Evolutionary conservation across 495 filamentous ascomycete species (phyloP), one percentile per base, ranked within the genome.

Genomic region (Halenospora varia): DNA sequence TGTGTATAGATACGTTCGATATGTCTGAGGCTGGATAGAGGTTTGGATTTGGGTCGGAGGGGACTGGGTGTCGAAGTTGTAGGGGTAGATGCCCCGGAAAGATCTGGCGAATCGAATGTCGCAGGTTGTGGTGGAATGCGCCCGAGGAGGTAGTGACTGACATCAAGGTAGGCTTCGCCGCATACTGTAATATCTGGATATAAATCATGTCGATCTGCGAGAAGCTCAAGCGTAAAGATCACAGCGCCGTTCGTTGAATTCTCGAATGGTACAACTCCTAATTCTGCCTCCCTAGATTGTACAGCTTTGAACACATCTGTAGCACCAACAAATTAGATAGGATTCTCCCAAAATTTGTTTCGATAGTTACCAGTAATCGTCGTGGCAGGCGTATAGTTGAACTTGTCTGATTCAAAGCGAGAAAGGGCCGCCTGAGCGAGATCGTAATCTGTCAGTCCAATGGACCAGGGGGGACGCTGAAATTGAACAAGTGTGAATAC

Each of bases 191-290:
- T 78, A 63, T 89, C 82, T 17, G 76, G 75, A 66, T 84, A 89
- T 25, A 66, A 62, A 53, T 66, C 63, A 23, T 73, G 68, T 29
- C 87, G 78, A 71, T 96, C 91, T 59, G 89, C 89, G 53, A 98
- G 79, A 52, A 92, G 82, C 69, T 96, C 92, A 8, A 98, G 82
- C 0, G 92, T 96, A 67, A 86, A 82, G 22, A 93, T 83, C 41
- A 98, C 95, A 44, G 85, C 84, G 59, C 94, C 94, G 72, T 97
- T 95, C 62, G 91, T 91, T 10, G 87, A 92, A 72, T 98, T 98
- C 71, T 98, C 94, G 73, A 95, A 92, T 25, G 94, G 94, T 15
- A 97, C 89, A 2, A 98, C 88, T 57, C 91, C 93, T 64, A 83
- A 87, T 56, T 77, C 70, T 0, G 79, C 78, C 20, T 68, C 57